phyloP scores from a whole-genome alignment of 2,329 filamentous ascomycete species.

The Botryotinia narcissicola region DNA sequence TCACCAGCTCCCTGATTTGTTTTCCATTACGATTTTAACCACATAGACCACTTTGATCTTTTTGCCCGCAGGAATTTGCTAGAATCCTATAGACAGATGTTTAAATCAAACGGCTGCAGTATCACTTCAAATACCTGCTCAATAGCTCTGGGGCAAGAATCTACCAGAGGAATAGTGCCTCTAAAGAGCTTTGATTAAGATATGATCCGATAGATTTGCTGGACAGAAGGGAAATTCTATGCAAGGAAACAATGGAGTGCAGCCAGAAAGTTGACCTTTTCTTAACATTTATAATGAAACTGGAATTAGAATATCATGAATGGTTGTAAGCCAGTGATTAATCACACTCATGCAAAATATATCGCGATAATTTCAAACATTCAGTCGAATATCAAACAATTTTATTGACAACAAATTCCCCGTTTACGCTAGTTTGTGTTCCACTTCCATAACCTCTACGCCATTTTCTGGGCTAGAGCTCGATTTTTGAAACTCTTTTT shows the following conservation, averaged over 20 bases:
- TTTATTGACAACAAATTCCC: not conserved
- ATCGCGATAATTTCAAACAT: not conserved
- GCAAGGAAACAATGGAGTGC: not conserved
- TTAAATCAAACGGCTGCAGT: not conserved
- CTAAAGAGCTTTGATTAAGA: not conserved
- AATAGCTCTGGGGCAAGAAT: fast-evolving
- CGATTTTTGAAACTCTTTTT: constrained; percentile 1
- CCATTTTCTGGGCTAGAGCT: not conserved
- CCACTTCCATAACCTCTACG: not conserved
- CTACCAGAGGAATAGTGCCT: not conserved
- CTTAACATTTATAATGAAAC: not conserved
- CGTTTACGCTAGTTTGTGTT: not conserved
- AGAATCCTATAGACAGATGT: not conserved
- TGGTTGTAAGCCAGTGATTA: not conserved
- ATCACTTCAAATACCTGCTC: not conserved
- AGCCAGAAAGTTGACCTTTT: not conserved
- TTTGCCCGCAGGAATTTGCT: not conserved
- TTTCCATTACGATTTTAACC: not conserved
- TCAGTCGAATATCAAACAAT: not conserved
- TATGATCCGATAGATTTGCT: not conserved
- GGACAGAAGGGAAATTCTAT: not conserved
- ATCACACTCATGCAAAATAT: too few relatives aligned
- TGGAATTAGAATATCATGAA: too few relatives aligned
- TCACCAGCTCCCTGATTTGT: not conserved
- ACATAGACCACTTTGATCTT: not conserved